These are phyloP conservation scores for Cyberlindnera meyerae DNA, from an alignment of 805 yeast species.

Conservation along the genomic window DNA sequence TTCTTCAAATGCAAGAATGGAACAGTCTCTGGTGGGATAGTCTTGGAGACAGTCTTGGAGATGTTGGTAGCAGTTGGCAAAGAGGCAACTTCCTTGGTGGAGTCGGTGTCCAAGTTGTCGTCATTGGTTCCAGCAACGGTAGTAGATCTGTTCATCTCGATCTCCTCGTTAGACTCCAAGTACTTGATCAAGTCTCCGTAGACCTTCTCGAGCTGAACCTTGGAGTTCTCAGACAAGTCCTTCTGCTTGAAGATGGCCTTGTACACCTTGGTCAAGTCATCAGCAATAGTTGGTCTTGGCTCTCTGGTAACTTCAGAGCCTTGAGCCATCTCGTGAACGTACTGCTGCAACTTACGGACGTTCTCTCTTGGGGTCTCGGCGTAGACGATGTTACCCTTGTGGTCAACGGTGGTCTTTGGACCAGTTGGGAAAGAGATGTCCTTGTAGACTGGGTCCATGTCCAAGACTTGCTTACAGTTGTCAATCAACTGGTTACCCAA, in stretches of 20 bases:
- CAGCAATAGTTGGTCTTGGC: constrained; percentile 71
- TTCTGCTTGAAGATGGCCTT: constrained; percentile 76
- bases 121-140: constrained; percentile 46
- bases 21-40: constrained; percentile 75
- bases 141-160: constrained; percentile 61
- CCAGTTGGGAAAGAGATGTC: constrained; percentile 94
- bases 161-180: constrained; percentile 65
- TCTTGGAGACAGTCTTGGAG: constrained; percentile 66
- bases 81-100: constrained; percentile 82
- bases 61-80: constrained; percentile 67
- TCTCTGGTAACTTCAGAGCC: constrained; percentile 81
- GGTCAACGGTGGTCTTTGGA: constrained; percentile 84
- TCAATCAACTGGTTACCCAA: constrained; percentile 93
- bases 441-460: constrained; percentile 85
- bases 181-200: constrained; percentile 66
- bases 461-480: constrained; percentile 84
- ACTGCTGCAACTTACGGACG: constrained; percentile 91
- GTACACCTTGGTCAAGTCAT: constrained; percentile 80
- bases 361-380: constrained; percentile 83
- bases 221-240: constrained; percentile 51
- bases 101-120: constrained; percentile 45
- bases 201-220: constrained; percentile 64
- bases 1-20: constrained; percentile 93
- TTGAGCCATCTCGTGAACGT: constrained; percentile 92
- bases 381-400: constrained; percentile 82